Base-by-base conservation (phyloP, 1,284 basidiomycete genomes). In the Fomes fomentarius region DNA sequence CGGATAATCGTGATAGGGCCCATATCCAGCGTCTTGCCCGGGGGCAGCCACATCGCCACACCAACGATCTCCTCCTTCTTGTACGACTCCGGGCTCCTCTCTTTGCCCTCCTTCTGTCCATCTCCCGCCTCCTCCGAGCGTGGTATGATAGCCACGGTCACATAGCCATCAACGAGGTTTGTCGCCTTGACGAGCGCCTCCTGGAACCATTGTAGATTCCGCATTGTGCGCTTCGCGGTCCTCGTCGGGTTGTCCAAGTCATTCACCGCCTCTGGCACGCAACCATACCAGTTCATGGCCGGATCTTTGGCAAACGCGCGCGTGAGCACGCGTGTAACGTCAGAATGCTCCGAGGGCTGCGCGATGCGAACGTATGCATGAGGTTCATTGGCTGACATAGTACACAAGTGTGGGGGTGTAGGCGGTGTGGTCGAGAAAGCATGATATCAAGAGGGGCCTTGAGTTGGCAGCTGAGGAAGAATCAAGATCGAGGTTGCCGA, bases 281-380 rank as follows among this genome's bases (percentile, higher is more conserved):
- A 28, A 8, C 63, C 58, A 35, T 58, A 58, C 61, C 64, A 64
- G 58, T 64, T 64, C 61, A 63, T 63, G 15, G 47, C 34, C 1
- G 64, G 64, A 40, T 64, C 61, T 34, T 52, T 49, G 3, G 57
- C 58, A 38, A 64, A 63, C 2, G 63, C 61, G 4, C 61, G 61
- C 2, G 56, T 57, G 8, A 59, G 55, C 21, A 59, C 45, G 12
- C 39, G 38, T 6, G 57, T 50, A 14, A 51, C 31, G n/a, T 38
- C 50, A 6, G 25, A 24, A 3, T 44, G 17, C 21, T 57, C 55
- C 8, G 26, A 14, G 2, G 38, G 51, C 3, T 26, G 9, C 7
- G 51, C 51, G 10, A 17, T 25, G 25, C 51, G 51, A 7, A 53
- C 51, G 33, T 47, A 34, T 14, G 39, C 39, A 12, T 40, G 7